Evolutionary conservation across 345 rosid genomes (phyloP).

Genomic region (Mangifera indica): DNA sequence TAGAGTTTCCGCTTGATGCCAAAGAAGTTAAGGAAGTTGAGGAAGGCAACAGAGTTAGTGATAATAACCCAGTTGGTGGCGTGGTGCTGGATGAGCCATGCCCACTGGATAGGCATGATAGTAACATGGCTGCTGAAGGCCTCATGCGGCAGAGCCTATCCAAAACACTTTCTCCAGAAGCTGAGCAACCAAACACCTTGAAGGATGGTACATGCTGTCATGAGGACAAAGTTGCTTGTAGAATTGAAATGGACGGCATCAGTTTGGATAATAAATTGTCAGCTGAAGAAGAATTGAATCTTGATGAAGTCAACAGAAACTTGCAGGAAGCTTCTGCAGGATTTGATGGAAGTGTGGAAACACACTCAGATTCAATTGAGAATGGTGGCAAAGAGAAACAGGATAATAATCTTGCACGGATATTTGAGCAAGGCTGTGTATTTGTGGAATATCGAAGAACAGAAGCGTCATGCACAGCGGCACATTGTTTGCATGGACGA

Average conservation of each 20-base stretch:
- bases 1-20: conserved; percentile 9
- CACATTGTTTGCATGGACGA: conserved; percentile 72
- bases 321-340: conserved; percentile 15
- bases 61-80: conserved; percentile 29
- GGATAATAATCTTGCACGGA: conserved; percentile 21
- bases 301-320: conserved; percentile 23
- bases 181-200: conserved; percentile 20
- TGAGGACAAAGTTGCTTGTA: conserved; percentile 16
- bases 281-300: conserved; percentile 24
- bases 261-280: conserved; percentile 20
- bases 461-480: conserved; percentile 69
- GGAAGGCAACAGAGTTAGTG: conserved; percentile 17
- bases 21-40: conserved; percentile 12
- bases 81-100: conserved; percentile 27
- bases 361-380: conserved; percentile 24
- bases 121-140: conserved; percentile 27
- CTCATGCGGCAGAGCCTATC: conserved; percentile 11
- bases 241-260: conserved; percentile 13
- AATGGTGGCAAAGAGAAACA: conserved; percentile 34
- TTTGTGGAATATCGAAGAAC: conserved; percentile 75
- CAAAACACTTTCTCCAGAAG: conserved; percentile 10
- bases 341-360: conserved; percentile 17
- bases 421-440: conserved; percentile 65
- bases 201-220: conserved; percentile 29
- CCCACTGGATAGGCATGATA: conserved; percentile 25